Base-by-base conservation (phyloP, 345 rosid species). In the Jatropha curcas region DNA sequence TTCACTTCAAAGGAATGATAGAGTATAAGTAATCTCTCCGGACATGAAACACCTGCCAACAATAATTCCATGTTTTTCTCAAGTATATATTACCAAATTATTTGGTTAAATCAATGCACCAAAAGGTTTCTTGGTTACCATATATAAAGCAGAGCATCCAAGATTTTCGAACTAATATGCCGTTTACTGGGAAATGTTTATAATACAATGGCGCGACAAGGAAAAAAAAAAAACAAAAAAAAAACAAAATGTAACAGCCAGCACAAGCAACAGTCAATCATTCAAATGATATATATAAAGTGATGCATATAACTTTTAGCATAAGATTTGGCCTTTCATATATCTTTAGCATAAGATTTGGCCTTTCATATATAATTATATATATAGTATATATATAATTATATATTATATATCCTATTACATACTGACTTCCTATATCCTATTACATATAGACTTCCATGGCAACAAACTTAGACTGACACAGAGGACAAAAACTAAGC, bases 401-500 rank as follows among this genome's bases (percentile, higher is more conserved):
- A n/a, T n/a, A n/a, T n/a, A n/a, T n/a, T n/a, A n/a, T n/a, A n/a
- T 61, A 14, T 69, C 67, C 64, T 13, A 71, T 84, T 83, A 89
- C 97, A 94, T 79, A 65, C 85, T 86, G 66, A 94, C 92, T 85
- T 94, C 96, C 89, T 11, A 31, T 61, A 14, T 69, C 67, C 64
- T 13, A 71, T 84, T 83, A 89, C 97, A 94, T 79, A 65, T 86
- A 87, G 66, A 94, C 92, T 85, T 94, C 96, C 89, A 90, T 84
- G 34, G 94, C 94, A 55, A 82, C 68, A 78, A 85, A 82, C 89
- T 91, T 94, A 1, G 91, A 85, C 73, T 86, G 89, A 80, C 98
- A 94, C 67, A 94, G 65, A 39, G 98, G 98, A 69, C 98, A 94
- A 75, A 83, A 84, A 70, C 86, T 88, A 78, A 91, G 84, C 90